These are phyloP conservation scores for Eucalyptus camaldulensis DNA, from an alignment of 345 rosid genomes.

Conservation along the genomic window DNA sequence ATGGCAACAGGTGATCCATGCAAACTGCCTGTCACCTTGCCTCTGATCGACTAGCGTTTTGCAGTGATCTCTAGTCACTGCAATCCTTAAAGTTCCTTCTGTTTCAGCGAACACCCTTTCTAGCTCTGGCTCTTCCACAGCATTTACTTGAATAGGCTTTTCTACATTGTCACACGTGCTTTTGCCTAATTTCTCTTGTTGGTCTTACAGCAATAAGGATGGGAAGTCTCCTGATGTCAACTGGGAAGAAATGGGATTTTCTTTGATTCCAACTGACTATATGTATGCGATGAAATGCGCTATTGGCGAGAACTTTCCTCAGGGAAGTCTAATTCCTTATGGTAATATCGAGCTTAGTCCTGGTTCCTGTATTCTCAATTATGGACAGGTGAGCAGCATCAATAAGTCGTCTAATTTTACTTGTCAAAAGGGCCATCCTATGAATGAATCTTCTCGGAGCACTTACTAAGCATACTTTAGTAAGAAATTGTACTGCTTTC, in stretches of 20 bases:
- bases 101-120: background rate
- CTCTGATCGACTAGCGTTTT: background rate
- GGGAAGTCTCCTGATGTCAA: slow-evolving; percentile 3
- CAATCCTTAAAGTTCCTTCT: background rate
- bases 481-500: background rate
- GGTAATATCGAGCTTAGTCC: slow-evolving; percentile 29
- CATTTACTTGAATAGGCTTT: background rate
- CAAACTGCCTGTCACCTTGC: background rate
- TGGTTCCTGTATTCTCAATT: slow-evolving; percentile 22
- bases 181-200: background rate
- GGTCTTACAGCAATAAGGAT: background rate
- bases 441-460: background rate
- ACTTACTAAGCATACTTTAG: background rate
- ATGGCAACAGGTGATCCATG: background rate
- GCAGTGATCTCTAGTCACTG: background rate
- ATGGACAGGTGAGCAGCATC: slow-evolving; percentile 23
- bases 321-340: slow-evolving; percentile 8
- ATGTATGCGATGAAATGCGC: slow-evolving; percentile 29
- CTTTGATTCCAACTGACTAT: slow-evolving; percentile 19
- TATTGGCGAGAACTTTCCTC: background rate
- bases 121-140: background rate
- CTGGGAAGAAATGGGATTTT: slow-evolving; percentile 32
- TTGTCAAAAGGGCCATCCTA: background rate
- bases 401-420: background rate
- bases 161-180: background rate